Evolutionary conservation across 768 basidiomycete genomes (phyloP).

Genomic region (Tubosaeta brunneosetosa): DNA sequence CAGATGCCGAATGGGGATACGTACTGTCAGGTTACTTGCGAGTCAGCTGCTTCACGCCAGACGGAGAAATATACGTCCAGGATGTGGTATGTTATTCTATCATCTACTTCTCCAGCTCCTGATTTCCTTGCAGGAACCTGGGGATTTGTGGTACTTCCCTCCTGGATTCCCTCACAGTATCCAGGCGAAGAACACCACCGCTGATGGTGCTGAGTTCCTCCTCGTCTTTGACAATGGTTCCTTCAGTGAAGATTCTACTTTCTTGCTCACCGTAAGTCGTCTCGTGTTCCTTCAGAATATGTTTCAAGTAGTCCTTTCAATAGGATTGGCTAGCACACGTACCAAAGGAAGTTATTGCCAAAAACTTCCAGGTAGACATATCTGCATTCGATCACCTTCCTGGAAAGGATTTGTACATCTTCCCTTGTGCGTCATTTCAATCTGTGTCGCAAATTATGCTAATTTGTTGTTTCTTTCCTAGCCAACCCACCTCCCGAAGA

Average conservation of each 20-base stretch:
- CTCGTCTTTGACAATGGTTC: constrained; percentile 39
- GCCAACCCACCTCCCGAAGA: constrained; percentile 42
- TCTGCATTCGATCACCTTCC: constrained; percentile 55
- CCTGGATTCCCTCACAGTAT: constrained; percentile 52
- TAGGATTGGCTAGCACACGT: constrained; percentile 68
- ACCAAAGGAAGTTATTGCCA: constrained; percentile 53
- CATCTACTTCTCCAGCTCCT: constrained; percentile 10
- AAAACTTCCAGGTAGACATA: constrained; percentile 52
- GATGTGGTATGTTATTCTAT: constrained; percentile 41
- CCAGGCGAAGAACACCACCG: constrained; percentile 45
- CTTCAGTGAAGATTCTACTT: constrained; percentile 58
- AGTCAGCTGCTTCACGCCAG: constrained; percentile 48
- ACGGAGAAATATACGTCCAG: constrained; percentile 49
- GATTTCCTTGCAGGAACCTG: constrained; percentile 20
- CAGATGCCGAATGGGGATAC: constrained; percentile 47
- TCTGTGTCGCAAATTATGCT: not conserved
- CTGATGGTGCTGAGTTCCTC: constrained; percentile 50
- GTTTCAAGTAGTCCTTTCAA: not conserved
- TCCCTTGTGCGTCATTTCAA: constrained; percentile 33
- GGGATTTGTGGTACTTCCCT: constrained; percentile 60
- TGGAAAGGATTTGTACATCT: constrained; percentile 50
- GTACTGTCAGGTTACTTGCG: constrained; percentile 45
- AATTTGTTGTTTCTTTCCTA: constrained; percentile 11
- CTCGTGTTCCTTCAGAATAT: not conserved
- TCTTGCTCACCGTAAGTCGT: constrained; percentile 34